These are phyloP conservation scores for Hanseniaspora osmophila DNA, from an alignment of 805 yeast species.

Conservation along the genomic window DNA sequence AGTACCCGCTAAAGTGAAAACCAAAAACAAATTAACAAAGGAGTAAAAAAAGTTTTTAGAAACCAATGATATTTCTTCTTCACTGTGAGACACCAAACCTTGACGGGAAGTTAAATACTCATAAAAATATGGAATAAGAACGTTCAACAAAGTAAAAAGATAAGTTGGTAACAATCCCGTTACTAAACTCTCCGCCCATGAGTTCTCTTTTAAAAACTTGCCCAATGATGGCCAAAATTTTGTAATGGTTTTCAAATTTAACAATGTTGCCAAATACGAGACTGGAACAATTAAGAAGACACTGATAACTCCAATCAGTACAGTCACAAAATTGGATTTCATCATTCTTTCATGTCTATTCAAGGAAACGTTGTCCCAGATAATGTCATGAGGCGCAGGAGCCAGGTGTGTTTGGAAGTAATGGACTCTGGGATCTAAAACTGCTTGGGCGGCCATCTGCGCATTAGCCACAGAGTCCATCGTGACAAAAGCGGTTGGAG, in stretches of 20 bases:
- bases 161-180: slow-evolving; percentile 87
- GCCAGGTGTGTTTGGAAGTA: slow-evolving; percentile 72
- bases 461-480: slow-evolving; percentile 93
- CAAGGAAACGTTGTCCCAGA: slow-evolving; percentile 82
- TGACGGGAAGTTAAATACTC: slow-evolving; percentile 72
- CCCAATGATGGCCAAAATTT: slow-evolving; percentile 79
- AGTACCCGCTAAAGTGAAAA: slow-evolving; percentile 88
- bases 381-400: slow-evolving; percentile 91
- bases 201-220: slow-evolving; percentile 42
- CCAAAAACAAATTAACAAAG: slow-evolving; percentile 84
- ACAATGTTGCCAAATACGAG: slow-evolving; percentile 65
- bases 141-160: slow-evolving; percentile 72
- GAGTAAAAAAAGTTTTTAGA: slow-evolving; percentile 89
- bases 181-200: slow-evolving; percentile 64
- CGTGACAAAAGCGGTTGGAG: slow-evolving; percentile 85
- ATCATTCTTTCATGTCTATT: slow-evolving; percentile 57
- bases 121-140: slow-evolving; percentile 72
- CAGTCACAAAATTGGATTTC: slow-evolving; percentile 30
- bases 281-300: slow-evolving; percentile 72
- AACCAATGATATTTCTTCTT: slow-evolving; percentile 79
- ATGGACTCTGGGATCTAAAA: slow-evolving; percentile 77
- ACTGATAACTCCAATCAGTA: slow-evolving; percentile 35
- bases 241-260: slow-evolving; percentile 64
- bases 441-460: slow-evolving; percentile 92
- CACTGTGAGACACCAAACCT: slow-evolving; percentile 84